phyloP scores from a whole-genome alignment of 208 protist genomes.

The Acanthamoeba healyi region DNA sequence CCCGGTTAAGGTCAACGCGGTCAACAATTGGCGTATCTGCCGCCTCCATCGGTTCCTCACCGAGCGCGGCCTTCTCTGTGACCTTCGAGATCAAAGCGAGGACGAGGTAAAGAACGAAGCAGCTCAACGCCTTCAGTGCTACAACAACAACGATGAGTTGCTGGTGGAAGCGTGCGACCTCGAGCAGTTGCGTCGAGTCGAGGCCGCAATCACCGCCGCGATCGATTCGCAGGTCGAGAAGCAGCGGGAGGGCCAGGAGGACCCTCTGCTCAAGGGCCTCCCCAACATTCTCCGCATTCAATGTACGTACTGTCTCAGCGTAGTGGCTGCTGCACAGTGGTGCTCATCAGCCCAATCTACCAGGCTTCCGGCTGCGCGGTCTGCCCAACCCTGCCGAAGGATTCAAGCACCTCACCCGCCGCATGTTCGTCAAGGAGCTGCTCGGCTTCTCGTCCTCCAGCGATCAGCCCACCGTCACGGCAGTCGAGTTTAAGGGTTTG shows the following conservation, averaged over 20 bases:
- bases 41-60: neutral
- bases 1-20: neutral
- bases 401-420: neutral
- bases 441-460: neutral
- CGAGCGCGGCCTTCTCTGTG: neutral
- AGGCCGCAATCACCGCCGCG: neutral
- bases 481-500: slow-evolving; percentile 3
- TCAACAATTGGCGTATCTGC: neutral
- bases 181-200: neutral
- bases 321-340: neutral
- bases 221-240: neutral
- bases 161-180: neutral
- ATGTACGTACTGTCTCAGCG: neutral
- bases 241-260: neutral
- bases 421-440: slow-evolving; percentile 39
- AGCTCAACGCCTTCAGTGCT: neutral
- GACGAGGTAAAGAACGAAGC: neutral
- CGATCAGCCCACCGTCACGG: neutral
- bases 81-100: neutral
- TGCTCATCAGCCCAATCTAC: neutral
- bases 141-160: slow-evolving; percentile 10
- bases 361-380: neutral
- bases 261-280: slow-evolving; percentile 1
- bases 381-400: neutral
- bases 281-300: neutral